Evolutionary conservation across 108 stramenopile species (phyloP).

Genomic region (Halocafeteria seosinensis): DNA sequence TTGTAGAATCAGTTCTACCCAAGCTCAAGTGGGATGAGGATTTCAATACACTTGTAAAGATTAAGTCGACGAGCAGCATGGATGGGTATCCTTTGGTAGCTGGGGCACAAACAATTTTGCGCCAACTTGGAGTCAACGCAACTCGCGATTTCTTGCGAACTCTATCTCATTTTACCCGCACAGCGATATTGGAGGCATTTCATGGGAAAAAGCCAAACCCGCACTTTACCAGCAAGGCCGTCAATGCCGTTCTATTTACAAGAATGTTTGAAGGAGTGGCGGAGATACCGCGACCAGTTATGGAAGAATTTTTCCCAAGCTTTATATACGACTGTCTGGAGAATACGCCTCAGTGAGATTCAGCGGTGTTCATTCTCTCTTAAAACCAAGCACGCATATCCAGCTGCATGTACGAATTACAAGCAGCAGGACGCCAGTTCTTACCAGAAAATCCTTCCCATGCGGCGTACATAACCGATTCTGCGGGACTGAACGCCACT

Average conservation of each 20-base stretch:
- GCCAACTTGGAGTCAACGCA: constrained; percentile 42
- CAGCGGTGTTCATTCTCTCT: too few relatives aligned
- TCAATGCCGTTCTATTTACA: too few relatives aligned
- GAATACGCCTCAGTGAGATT: too few relatives aligned
- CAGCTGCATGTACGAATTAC: constrained; percentile 2
- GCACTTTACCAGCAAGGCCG: too few relatives aligned
- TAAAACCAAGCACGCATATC: constrained; percentile 11
- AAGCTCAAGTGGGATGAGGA: constrained; percentile 28
- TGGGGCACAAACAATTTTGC: constrained; percentile 31
- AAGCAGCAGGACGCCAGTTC: constrained; percentile 5
- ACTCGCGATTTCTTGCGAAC: constrained; percentile 19
- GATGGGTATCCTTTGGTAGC: constrained; percentile 42
- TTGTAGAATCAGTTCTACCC: constrained; percentile 25
- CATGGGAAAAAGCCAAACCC: too few relatives aligned
- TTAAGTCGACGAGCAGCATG: constrained; percentile 13
- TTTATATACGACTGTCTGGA: too few relatives aligned
- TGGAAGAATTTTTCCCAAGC: too few relatives aligned
- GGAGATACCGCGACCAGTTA: too few relatives aligned
- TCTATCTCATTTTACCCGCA: not conserved
- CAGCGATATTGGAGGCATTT: not conserved
- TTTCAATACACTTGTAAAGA: constrained; percentile 28
- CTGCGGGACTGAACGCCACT: constrained; percentile 3
- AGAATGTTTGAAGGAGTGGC: too few relatives aligned
- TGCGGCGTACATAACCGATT: not conserved
- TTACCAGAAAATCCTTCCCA: not conserved